Conservation (phyloP, 345 rosid species). For the Adansonia digitata region DNA sequence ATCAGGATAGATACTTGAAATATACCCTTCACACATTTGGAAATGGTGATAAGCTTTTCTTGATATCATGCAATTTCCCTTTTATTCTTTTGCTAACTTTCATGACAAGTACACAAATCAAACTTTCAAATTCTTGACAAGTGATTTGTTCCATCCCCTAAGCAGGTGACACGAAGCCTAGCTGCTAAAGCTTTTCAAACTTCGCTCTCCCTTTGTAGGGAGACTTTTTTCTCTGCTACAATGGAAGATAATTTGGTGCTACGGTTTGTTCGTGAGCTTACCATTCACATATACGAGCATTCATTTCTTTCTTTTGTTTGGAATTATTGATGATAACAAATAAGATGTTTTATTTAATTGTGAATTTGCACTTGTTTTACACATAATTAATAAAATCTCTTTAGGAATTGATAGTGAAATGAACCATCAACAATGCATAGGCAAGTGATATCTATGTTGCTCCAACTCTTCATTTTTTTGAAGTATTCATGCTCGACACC, state of each 20-base stretch:
- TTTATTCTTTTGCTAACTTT: neutral
- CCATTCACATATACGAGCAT: neutral
- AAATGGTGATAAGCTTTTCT: neutral
- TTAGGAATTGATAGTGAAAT: neutral
- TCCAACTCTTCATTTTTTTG: no score
- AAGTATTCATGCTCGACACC: no score
- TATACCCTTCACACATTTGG: neutral
- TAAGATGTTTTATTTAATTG: neutral
- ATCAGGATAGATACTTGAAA: neutral
- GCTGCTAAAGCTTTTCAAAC: constrained; percentile 87
- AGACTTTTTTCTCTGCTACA: constrained; percentile 69
- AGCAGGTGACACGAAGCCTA: constrained; percentile 81
- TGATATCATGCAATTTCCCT: neutral
- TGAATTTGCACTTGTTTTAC: neutral
- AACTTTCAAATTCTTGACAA: neutral
- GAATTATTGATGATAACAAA: neutral
- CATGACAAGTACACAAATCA: neutral
- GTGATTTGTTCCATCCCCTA: constrained; percentile 9
- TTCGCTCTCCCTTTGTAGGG: constrained; percentile 73
- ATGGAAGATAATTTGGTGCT: constrained; percentile 76
- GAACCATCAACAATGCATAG: neutral
- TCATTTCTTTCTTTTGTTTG: constrained; percentile 12
- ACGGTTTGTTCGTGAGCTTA: constrained; percentile 39
- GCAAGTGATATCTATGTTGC: neutral
- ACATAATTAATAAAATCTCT: neutral